Evolutionary conservation across 306 rosid genomes (phyloP).

Genomic region (Ormosia emarginata): DNA sequence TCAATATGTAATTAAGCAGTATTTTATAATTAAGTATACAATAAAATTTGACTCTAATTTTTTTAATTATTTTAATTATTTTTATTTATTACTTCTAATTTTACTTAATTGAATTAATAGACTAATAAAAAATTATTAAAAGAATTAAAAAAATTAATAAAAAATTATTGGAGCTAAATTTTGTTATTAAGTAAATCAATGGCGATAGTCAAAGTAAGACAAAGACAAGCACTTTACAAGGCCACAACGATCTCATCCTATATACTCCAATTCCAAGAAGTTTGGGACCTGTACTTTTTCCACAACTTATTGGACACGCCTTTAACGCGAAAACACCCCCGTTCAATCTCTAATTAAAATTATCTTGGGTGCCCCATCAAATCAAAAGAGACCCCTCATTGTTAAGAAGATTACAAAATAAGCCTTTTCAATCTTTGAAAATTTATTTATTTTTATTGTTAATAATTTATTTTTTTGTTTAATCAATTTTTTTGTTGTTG

Average conservation of each 20-base stretch:
- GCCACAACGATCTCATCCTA: neutral
- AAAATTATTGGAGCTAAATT: too few species aligned
- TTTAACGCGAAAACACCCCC: neutral
- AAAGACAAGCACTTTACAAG: neutral
- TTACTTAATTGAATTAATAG: too few species aligned
- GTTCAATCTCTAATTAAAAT: too few species aligned
- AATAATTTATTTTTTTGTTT: neutral
- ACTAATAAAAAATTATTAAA: too few species aligned
- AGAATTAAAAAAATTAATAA: too few species aligned
- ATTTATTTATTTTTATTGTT: neutral
- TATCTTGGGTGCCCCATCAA: neutral
- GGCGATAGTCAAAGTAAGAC: neutral
- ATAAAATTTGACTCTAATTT: too few species aligned
- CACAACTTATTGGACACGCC: neutral
- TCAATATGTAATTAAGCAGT: too few species aligned
- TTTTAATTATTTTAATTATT: too few species aligned
- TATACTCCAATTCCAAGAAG: neutral
- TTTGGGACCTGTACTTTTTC: neutral
- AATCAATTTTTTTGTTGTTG: neutral
- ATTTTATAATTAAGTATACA: too few species aligned
- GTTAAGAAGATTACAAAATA: neutral
- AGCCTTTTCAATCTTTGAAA: neutral
- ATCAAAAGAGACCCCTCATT: neutral
- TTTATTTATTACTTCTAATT: too few species aligned
- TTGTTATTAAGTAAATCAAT: too few species aligned